Conservation (phyloP, 805 yeast genomes). For the Sungouiozyma intestinalis region DNA sequence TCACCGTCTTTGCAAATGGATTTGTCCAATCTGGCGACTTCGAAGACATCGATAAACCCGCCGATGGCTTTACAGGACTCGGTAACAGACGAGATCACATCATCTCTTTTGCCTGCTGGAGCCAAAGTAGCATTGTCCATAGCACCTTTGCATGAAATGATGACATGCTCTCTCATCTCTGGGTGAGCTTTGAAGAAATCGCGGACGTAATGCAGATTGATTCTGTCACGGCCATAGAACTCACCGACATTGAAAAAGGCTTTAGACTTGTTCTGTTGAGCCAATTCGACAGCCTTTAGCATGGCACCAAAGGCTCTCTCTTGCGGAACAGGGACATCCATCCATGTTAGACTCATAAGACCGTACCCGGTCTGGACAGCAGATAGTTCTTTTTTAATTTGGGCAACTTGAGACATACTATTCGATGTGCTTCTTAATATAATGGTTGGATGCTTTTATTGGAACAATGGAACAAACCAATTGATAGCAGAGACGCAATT, state of each 20-base stretch:
- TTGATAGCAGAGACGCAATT: too few relatives aligned
- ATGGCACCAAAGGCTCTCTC: constrained; percentile 45
- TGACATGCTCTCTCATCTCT: constrained; percentile 43
- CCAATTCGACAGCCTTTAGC: constrained; percentile 38
- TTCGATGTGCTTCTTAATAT: too few relatives aligned
- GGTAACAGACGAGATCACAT: constrained; percentile 39
- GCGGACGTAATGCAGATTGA: constrained; percentile 46
- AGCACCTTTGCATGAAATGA: constrained; percentile 64
- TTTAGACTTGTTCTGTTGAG: constrained; percentile 25
- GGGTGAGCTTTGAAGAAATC: constrained; percentile 51
- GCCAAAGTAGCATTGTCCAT: constrained; percentile 26
- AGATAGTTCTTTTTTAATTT: constrained; percentile 12
- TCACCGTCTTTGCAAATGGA: constrained; percentile 15
- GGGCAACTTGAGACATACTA: constrained; percentile 14
- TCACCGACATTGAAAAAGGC: constrained; percentile 65
- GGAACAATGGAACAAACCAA: too few relatives aligned
- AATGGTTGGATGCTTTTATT: too few relatives aligned
- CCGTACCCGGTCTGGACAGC: constrained; percentile 48
- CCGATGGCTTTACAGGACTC: constrained; percentile 33
- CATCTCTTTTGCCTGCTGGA: constrained; percentile 44
- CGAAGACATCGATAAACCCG: constrained; percentile 50
- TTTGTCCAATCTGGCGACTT: constrained; percentile 61
- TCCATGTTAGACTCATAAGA: constrained; percentile 74
- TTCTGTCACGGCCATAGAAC: constrained; percentile 52
- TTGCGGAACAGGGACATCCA: constrained; percentile 43